These are phyloP conservation scores for Astrocystis sublimbata DNA, from an alignment of 495 filamentous ascomycete genomes.

Conservation along the genomic window DNA sequence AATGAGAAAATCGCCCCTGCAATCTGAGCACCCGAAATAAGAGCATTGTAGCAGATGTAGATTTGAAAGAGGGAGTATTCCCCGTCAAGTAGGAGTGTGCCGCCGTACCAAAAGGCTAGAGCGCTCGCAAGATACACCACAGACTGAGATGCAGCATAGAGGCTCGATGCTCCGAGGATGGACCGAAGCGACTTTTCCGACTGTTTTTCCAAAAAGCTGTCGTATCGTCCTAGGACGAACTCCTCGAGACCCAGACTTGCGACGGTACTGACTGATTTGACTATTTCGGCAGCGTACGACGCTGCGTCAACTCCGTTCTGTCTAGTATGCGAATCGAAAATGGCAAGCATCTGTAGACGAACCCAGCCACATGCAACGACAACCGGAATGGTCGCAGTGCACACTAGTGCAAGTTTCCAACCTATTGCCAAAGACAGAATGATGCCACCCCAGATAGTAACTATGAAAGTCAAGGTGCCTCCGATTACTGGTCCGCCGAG, in stretches of 20 bases:
- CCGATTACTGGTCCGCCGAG: constrained; percentile 81
- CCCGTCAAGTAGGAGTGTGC: constrained; percentile 66
- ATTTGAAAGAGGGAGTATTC: constrained; percentile 79
- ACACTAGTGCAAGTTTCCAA: constrained; percentile 90
- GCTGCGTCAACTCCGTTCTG: constrained; percentile 72
- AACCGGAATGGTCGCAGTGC: constrained; percentile 75
- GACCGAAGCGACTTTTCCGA: constrained; percentile 58
- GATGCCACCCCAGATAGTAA: constrained; percentile 71
- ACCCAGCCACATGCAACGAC: constrained; percentile 81
- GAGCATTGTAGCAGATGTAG: constrained; percentile 73
- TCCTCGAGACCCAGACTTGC: constrained; percentile 62
- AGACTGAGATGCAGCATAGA: constrained; percentile 81
- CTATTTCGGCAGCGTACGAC: constrained; percentile 84
- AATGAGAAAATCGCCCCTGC: constrained; percentile 42
- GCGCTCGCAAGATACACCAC: constrained; percentile 81
- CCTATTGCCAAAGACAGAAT: constrained; percentile 68
- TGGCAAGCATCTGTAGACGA: constrained; percentile 70
- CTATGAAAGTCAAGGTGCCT: constrained; percentile 74
- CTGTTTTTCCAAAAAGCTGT: constrained; percentile 61
- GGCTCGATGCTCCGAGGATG: constrained; percentile 59
- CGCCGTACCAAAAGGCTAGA: constrained; percentile 92
- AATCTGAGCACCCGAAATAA: constrained; percentile 45
- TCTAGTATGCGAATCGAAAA: constrained; percentile 74
- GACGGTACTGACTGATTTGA: constrained; percentile 85
- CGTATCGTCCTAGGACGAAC: constrained; percentile 68